These are phyloP conservation scores for Ophiostoma tasmaniense DNA, from an alignment of 2,329 filamentous ascomycete species.

Conservation along the genomic window DNA sequence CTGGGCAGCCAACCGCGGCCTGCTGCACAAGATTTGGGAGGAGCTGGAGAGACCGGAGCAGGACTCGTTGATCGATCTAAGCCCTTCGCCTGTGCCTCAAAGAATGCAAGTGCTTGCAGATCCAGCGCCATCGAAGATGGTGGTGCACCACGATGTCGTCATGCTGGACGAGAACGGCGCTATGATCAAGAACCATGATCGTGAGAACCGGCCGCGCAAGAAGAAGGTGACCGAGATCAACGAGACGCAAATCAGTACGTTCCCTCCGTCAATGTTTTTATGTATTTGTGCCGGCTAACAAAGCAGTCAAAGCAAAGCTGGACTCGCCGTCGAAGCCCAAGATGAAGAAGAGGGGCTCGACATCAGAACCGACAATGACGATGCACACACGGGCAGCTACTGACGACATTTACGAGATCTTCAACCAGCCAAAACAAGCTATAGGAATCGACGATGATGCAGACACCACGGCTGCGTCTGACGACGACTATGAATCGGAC, in stretches of 20 bases:
- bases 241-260: slow-evolving; percentile 83
- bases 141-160: slow-evolving; percentile 36
- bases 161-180: slow-evolving; percentile 54
- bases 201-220: slow-evolving; percentile 43
- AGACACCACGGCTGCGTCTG: slow-evolving; percentile 32
- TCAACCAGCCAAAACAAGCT: slow-evolving; percentile 67
- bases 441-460: slow-evolving; percentile 51
- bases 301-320: slow-evolving; percentile 78
- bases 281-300: neutral
- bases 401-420: slow-evolving; percentile 95
- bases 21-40: slow-evolving; percentile 52
- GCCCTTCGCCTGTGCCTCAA: slow-evolving; percentile 22
- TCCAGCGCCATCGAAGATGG: slow-evolving; percentile 29
- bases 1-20: slow-evolving; percentile 67
- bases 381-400: slow-evolving; percentile 91
- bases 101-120: slow-evolving; percentile 26
- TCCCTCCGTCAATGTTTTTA: too few species aligned
- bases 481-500: slow-evolving; percentile 57
- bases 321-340: slow-evolving; percentile 84
- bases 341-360: slow-evolving; percentile 61
- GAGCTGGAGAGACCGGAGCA: slow-evolving; percentile 22
- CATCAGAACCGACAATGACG: slow-evolving; percentile 89
- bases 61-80: slow-evolving; percentile 8
- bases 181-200: slow-evolving; percentile 24
- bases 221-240: slow-evolving; percentile 76